Base-by-base conservation (phyloP, 371 early-diverging fungal species). In the Syncephalastrum sp. region DNA sequence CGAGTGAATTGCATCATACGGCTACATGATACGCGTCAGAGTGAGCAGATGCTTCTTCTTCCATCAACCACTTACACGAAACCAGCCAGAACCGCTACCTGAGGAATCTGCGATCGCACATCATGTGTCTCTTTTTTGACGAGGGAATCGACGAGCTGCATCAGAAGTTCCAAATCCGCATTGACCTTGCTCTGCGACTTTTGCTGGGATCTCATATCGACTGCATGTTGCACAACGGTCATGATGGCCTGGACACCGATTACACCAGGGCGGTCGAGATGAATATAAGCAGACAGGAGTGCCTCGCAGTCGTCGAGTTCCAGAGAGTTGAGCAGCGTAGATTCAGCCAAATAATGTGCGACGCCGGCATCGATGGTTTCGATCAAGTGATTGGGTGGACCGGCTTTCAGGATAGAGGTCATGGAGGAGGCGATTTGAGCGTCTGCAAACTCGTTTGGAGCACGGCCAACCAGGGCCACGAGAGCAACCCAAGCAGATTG, bases 321-420 rank as follows among this genome's bases (percentile, higher is more conserved):
- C 57, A 77, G 69, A 24, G 63, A 67, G 45, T 77, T 77, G 17
- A 77, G 49, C 16, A 62, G 24, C 3, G 65, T 70, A 3, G 77
- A 68, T 16, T 69, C 53, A 3, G 77, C 71, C 25, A 77, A 53
- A 38, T 58, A 69, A 53, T 78, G 75, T 1, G 79, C 75, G 4
- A 78, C 54, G 29, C 75, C 71, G 5, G 79, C 79, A 54, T 73
- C 70, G 2, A 78, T 16, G 0, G 63, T 56, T 17, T 74, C 75
- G 0, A 54, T 53, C 60, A 76, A 23, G 7, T 50, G n/a, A 2
- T 58, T 21, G 13, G 29, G 8, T 3, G 48, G 23, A 16, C 55
- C 49, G 0, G 43, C 23, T 14, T 48, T 54, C n/a, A 67, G 44
- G 5, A 66, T 50, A 21, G 46, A 24, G 1, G 59, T 56, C 73